Conservation (phyloP, 805 yeast genomes). For the Sungouiella thailandica region DNA sequence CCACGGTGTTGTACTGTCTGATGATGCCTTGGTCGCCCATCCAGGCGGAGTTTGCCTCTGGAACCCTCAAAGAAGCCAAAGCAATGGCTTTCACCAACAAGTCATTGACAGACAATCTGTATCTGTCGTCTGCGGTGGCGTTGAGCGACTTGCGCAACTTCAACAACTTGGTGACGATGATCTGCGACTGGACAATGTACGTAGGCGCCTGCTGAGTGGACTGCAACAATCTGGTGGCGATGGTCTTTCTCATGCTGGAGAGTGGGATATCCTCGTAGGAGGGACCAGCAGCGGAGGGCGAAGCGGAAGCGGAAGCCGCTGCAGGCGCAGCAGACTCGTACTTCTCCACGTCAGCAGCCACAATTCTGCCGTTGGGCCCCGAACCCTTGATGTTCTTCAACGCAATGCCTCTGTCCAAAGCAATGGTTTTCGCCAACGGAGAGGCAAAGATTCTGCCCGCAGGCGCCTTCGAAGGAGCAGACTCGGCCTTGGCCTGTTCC, state of each 20-base stretch:
- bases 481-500: constrained; percentile 13
- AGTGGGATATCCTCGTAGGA: constrained; percentile 79
- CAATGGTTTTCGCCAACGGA: constrained; percentile 90
- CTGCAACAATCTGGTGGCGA: constrained; percentile 80
- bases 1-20: constrained; percentile 88
- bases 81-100: constrained; percentile 92
- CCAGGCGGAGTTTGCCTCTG: constrained; percentile 93
- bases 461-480: constrained; percentile 36
- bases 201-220: constrained; percentile 88
- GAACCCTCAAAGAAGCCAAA: constrained; percentile 82
- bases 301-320: constrained; percentile 40
- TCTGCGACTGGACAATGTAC: constrained; percentile 82
- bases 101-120: constrained; percentile 91
- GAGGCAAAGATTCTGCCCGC: constrained; percentile 83
- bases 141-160: constrained; percentile 90
- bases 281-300: constrained; percentile 49
- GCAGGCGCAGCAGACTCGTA: constrained; percentile 44
- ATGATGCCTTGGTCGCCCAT: constrained; percentile 83
- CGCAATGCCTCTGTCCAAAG: constrained; percentile 86
- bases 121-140: constrained; percentile 77
- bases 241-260: constrained; percentile 88
- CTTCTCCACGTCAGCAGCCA: constrained; percentile 83
- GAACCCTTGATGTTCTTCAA: constrained; percentile 82
- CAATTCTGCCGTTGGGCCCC: constrained; percentile 94
- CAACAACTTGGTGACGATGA: constrained; percentile 84